Conservation (phyloP, 2,329 filamentous ascomycete species). For the Ophiostoma piceae region DNA sequence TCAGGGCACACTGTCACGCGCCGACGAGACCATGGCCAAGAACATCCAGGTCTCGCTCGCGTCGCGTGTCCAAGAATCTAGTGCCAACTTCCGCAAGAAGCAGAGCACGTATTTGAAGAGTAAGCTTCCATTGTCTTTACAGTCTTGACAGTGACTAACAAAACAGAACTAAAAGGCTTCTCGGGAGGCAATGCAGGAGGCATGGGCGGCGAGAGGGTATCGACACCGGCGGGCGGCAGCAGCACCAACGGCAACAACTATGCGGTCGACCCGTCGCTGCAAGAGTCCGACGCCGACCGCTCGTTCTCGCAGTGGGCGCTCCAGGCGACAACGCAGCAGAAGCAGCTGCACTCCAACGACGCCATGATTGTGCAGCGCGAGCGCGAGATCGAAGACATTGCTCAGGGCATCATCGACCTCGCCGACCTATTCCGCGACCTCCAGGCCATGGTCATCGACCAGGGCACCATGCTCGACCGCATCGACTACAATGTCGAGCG, state of each 20-base stretch:
- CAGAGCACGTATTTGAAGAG: constrained; percentile 95
- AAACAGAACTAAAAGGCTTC: constrained; percentile 67
- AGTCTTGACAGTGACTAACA: constrained; percentile 28
- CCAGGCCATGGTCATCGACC: constrained; percentile 90
- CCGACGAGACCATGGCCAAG: constrained; percentile 91
- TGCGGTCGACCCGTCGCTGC: constrained; percentile 71
- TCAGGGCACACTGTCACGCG: constrained; percentile 65
- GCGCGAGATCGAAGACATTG: constrained; percentile 95
- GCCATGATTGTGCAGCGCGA: constrained; percentile 84
- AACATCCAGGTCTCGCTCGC: constrained; percentile 94
- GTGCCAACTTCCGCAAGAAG: constrained; percentile 90
- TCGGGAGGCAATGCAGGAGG: constrained; percentile 37
- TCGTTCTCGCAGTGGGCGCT: constrained; percentile 86
- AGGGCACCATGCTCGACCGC: constrained; percentile 84
- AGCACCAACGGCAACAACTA: constrained; percentile 31
- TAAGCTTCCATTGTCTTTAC: too few species aligned
- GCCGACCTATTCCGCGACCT: constrained; percentile 95
- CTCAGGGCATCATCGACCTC: constrained; percentile 94
- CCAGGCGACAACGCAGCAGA: constrained; percentile 63
- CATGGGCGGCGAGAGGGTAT: constrained; percentile 43
- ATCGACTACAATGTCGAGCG: constrained; percentile 98
- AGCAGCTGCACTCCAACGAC: constrained; percentile 69
- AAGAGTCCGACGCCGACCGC: constrained; percentile 90
- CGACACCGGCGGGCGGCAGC: constrained; percentile 42
- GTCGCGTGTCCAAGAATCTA: constrained; percentile 81